These are phyloP conservation scores for Zymoseptoria pseudotritici DNA, from an alignment of 2,329 filamentous ascomycete genomes.

Conservation along the genomic window DNA sequence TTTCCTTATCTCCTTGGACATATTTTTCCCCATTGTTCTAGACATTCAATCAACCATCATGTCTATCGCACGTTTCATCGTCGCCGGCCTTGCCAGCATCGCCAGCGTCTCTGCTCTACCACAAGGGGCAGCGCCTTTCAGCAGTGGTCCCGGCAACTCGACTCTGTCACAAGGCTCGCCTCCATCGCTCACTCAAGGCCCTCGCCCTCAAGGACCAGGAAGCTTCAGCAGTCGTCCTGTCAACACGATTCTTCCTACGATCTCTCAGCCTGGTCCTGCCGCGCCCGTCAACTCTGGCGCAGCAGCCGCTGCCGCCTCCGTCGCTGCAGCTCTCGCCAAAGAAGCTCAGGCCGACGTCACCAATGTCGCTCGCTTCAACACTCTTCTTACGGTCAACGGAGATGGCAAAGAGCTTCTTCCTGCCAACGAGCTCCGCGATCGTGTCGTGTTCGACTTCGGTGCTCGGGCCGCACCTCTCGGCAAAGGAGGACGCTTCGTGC, in stretches of 20 bases:
- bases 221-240: not conserved
- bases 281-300: conserved; percentile 5
- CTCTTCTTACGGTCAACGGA: conserved; percentile 9
- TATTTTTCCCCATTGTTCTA: not conserved
- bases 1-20: conserved; percentile 4
- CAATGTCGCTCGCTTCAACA: conserved; percentile 11
- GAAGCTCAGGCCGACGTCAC: conserved; percentile 7
- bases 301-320: conserved; percentile 5
- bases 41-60: conserved; percentile 3
- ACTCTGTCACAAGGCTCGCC: not conserved
- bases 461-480: conserved; percentile 3
- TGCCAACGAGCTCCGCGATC: conserved; percentile 4
- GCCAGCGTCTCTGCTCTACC: conserved; percentile 11
- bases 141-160: not conserved
- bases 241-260: conserved; percentile 2
- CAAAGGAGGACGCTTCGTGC: conserved; percentile 8
- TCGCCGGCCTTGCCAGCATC: conserved; percentile 10
- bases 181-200: not conserved
- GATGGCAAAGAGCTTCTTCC: conserved; percentile 6
- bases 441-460: conserved; percentile 13
- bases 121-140: not conserved
- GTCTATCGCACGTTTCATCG: conserved; percentile 10
- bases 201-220: not conserved
- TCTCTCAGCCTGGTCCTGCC: conserved; percentile 4
- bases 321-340: conserved; percentile 8